Conservation (phyloP, 2,329 filamentous ascomycete genomes). For the Botrytis porri region DNA sequence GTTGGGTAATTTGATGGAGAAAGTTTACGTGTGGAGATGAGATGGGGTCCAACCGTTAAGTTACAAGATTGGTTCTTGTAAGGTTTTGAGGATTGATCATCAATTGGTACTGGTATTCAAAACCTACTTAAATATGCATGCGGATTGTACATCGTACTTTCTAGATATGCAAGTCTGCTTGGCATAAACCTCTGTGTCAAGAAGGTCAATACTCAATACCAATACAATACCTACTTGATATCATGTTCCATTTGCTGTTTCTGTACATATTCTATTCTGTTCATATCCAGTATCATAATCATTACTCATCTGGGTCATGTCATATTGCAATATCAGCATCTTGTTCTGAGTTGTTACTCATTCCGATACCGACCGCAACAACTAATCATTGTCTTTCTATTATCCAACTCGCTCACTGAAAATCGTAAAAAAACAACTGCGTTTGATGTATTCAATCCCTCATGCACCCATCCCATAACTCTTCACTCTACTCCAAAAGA, state of each 20-base stretch:
- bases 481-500: conserved; percentile 64
- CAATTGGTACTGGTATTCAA: neutral
- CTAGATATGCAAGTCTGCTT: neutral
- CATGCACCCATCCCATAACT: conserved; percentile 55
- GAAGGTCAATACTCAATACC: neutral
- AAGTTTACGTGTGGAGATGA: neutral
- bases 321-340: neutral
- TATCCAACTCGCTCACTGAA: neutral
- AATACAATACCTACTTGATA: too few relatives aligned
- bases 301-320: neutral
- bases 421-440: neutral
- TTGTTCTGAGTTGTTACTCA: neutral
- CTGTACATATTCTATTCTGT: neutral
- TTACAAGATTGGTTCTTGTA: neutral
- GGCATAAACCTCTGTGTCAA: too few relatives aligned
- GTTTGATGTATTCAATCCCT: neutral
- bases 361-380: neutral
- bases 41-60: neutral
- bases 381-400: neutral
- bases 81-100: neutral
- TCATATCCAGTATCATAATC: neutral
- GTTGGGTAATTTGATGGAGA: too few relatives aligned
- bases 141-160: neutral
- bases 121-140: neutral
- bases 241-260: neutral